These are phyloP conservation scores for Asterophora parasitica DNA, from an alignment of 768 basidiomycete genomes.

Conservation along the genomic window DNA sequence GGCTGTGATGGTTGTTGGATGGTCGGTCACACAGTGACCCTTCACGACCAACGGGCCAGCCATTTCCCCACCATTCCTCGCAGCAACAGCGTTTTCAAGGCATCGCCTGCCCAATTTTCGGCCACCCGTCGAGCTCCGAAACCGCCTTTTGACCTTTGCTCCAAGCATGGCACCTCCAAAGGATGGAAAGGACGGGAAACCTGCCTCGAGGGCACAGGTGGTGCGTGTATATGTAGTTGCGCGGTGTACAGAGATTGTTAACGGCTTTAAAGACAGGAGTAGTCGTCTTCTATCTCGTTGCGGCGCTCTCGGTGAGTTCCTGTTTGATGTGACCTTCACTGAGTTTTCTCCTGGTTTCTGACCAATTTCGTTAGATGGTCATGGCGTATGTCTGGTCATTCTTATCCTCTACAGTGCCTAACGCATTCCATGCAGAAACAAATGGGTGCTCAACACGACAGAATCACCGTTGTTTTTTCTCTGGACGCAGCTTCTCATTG, in stretches of 20 bases:
- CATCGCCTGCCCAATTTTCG: slow-evolving; percentile 9
- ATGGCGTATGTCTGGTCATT: slow-evolving; percentile 57
- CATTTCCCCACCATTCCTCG: slow-evolving; percentile 10
- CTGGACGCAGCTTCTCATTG: slow-evolving; percentile 74
- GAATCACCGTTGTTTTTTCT: slow-evolving; percentile 83
- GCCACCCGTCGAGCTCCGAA: slow-evolving; percentile 4
- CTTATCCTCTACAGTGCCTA: slow-evolving; percentile 3
- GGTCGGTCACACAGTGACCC: slow-evolving; percentile 4
- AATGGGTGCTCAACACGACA: slow-evolving; percentile 84
- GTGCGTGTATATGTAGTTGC: slow-evolving; percentile 23
- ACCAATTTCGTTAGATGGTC: slow-evolving; percentile 59
- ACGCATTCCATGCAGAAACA: slow-evolving; percentile 49
- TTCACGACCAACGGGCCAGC: not conserved
- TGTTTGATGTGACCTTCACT: not conserved
- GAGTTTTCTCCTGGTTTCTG: not conserved
- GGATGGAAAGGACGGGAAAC: slow-evolving; percentile 24
- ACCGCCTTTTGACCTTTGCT: slow-evolving; percentile 9
- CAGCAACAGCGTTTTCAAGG: slow-evolving; percentile 10
- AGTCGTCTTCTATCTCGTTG: slow-evolving; percentile 84
- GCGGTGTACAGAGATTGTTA: not conserved
- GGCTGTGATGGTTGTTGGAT: no score
- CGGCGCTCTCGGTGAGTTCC: slow-evolving; percentile 72
- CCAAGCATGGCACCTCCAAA: slow-evolving; percentile 23
- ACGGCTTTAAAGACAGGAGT: slow-evolving; percentile 51
- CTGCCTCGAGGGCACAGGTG: slow-evolving; percentile 41